phyloP scores from a whole-genome alignment of 208 protist genomes.

The Leishmania guyanensis region DNA sequence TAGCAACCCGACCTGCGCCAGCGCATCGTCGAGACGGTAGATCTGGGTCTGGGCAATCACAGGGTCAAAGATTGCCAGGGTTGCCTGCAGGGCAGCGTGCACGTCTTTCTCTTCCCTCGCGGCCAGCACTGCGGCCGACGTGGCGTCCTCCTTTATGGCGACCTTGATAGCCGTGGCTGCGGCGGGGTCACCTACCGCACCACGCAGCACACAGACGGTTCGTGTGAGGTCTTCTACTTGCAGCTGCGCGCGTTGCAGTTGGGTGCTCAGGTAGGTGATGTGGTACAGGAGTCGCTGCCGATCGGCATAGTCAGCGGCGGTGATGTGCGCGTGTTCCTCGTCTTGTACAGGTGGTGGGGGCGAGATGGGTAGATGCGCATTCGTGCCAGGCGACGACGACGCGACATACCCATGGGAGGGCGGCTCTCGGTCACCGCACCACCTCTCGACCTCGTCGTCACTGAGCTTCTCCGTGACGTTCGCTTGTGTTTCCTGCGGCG shows the following conservation, averaged over 20 bases:
- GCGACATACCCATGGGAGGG: background rate
- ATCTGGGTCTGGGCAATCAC: conserved; percentile 79
- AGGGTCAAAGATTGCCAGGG: conserved; percentile 74
- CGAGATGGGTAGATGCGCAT: background rate
- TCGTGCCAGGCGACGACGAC: background rate
- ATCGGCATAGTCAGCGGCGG: conserved; percentile 77
- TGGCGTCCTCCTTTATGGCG: conserved; percentile 15
- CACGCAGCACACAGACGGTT: conserved; percentile 50
- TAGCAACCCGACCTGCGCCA: conserved; percentile 76
- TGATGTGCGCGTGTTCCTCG: conserved; percentile 32
- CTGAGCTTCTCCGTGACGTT: conserved; percentile 11
- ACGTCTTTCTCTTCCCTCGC: conserved; percentile 46
- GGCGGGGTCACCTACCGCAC: conserved; percentile 1
- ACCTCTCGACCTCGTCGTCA: background rate
- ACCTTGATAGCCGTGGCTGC: conserved; percentile 6
- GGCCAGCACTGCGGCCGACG: conserved; percentile 49
- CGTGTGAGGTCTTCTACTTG: conserved; percentile 63
- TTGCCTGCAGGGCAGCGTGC: conserved; percentile 36
- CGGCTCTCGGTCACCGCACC: background rate
- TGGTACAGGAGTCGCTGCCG: conserved; percentile 81
- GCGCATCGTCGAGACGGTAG: conserved; percentile 80
- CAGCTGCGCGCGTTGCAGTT: conserved; percentile 79
- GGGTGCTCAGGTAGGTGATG: conserved; percentile 83
- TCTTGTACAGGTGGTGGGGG: background rate
- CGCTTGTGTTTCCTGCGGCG: background rate